Conservation (phyloP, 192 early-diverging fungal species). For the Rhizophlyctis rosea region DNA sequence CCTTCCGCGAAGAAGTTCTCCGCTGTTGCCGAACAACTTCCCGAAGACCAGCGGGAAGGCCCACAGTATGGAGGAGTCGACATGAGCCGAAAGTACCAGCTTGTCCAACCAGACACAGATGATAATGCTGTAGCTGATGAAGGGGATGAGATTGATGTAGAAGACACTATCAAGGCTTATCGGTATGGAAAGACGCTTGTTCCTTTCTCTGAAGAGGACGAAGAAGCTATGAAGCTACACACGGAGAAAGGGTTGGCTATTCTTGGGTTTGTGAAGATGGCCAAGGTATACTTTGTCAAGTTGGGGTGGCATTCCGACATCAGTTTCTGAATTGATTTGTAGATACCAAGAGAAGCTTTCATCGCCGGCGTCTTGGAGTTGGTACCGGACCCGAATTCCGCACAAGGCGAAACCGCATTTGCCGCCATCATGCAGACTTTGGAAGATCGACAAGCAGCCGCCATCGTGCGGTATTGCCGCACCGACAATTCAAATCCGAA, state of each 20-base stretch:
- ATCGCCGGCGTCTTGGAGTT: constrained; percentile 53
- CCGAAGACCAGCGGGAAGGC: constrained; percentile 18
- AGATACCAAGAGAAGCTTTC: constrained; percentile 57
- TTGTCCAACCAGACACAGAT: too few species aligned
- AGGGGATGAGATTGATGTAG: constrained; percentile 29
- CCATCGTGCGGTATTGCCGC: constrained; percentile 62
- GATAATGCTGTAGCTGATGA: too few species aligned
- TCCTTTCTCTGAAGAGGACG: constrained; percentile 59
- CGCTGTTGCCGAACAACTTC: constrained; percentile 40
- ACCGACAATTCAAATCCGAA: constrained; percentile 51
- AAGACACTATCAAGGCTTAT: constrained; percentile 63
- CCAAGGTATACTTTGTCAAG: too few species aligned
- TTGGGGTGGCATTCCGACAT: constrained; percentile 37
- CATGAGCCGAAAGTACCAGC: constrained; percentile 41
- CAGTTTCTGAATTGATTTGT: background rate
- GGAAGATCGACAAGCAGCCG: constrained; percentile 48
- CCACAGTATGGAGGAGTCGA: constrained; percentile 25
- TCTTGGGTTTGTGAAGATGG: constrained; percentile 58
- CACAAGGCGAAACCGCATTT: constrained; percentile 37
- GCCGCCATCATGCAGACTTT: constrained; percentile 49
- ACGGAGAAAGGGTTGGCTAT: constrained; percentile 59
- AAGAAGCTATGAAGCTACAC: constrained; percentile 53
- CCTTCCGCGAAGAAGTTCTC: constrained; percentile 68
- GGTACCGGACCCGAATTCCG: constrained; percentile 43
- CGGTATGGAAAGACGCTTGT: constrained; percentile 66